Conservation (phyloP, 345 rosid species). For the Lagerstroemia speciosa region DNA sequence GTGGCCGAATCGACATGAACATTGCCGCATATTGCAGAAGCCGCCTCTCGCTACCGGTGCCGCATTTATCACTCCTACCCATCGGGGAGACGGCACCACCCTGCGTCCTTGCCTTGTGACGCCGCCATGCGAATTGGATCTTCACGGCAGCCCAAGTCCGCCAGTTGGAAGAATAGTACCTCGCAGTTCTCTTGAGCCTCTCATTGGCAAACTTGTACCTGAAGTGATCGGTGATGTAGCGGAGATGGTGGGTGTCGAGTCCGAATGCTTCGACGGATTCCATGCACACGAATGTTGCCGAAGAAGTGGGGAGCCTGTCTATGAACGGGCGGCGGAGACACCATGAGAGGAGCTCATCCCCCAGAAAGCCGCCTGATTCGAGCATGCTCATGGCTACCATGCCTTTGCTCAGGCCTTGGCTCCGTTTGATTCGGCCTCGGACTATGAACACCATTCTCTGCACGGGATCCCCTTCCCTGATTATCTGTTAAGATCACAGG, state of each 20-base stretch:
- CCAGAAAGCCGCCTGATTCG: slow-evolving; percentile 73
- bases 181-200: slow-evolving; percentile 64
- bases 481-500: slow-evolving; percentile 33
- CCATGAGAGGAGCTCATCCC: slow-evolving; percentile 86
- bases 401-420: slow-evolving; percentile 71
- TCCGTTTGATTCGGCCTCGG: slow-evolving; percentile 46
- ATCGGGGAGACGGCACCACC: slow-evolving; percentile 24
- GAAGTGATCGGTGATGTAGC: slow-evolving; percentile 86
- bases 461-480: slow-evolving; percentile 91
- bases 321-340: slow-evolving; percentile 81
- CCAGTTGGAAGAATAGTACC: slow-evolving; percentile 91
- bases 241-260: slow-evolving; percentile 46
- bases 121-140: slow-evolving; percentile 73
- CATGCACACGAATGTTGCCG: slow-evolving; percentile 61
- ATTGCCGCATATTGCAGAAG: slow-evolving; percentile 64
- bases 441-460: slow-evolving; percentile 65
- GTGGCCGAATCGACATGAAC: slow-evolving; percentile 76
- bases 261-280: slow-evolving; percentile 63
- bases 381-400: slow-evolving; percentile 51
- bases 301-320: slow-evolving; percentile 79
- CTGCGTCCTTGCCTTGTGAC: slow-evolving; percentile 47
- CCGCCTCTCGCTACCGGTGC: slow-evolving; percentile 29
- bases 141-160: slow-evolving; percentile 90
- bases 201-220: slow-evolving; percentile 69
- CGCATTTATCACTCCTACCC: slow-evolving; percentile 26